Percentiles rank a stretch among this genome's conserved stretches.
Conservation (phyloP, 2,329 filamentous ascomycete species). For the Tolypocladium pustulatum region DNA sequence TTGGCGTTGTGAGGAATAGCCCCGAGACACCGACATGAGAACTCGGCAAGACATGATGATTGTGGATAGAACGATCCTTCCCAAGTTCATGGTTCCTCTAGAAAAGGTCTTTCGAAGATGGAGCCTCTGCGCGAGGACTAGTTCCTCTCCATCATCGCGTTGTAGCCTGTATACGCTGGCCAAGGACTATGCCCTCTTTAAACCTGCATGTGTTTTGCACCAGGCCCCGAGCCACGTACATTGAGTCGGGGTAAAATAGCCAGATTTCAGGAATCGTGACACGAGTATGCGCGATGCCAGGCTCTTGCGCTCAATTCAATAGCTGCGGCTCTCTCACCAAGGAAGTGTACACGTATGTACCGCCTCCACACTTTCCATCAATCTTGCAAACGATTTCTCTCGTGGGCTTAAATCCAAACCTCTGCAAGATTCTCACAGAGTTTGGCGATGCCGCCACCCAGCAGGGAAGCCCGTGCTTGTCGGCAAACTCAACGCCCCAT, state of each 20-base stretch:
- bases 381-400: background rate
- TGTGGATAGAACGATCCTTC: background rate
- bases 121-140: constrained; percentile 34
- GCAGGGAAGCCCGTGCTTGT: background rate
- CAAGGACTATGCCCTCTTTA: too few species aligned
- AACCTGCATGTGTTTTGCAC: too few species aligned
- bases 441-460: background rate
- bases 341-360: constrained; percentile 1
- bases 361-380: background rate
- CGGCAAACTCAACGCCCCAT: background rate
- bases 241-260: background rate
- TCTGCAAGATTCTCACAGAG: background rate
- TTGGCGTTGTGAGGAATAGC: constrained; percentile 13
- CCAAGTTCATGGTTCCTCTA: constrained; percentile 27
- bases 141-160: constrained; percentile 19
- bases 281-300: background rate
- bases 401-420: background rate
- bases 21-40: background rate
- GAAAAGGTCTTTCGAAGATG: constrained; percentile 61
- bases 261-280: background rate
- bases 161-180: constrained; percentile 10
- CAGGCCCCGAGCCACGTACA: too few species aligned
- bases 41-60: background rate
- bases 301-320: background rate
- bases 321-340: background rate